Percentiles rank a stretch among this genome's conserved stretches.
Conservation (phyloP, 2,329 filamentous ascomycete species). For the Aspergillus persii region DNA sequence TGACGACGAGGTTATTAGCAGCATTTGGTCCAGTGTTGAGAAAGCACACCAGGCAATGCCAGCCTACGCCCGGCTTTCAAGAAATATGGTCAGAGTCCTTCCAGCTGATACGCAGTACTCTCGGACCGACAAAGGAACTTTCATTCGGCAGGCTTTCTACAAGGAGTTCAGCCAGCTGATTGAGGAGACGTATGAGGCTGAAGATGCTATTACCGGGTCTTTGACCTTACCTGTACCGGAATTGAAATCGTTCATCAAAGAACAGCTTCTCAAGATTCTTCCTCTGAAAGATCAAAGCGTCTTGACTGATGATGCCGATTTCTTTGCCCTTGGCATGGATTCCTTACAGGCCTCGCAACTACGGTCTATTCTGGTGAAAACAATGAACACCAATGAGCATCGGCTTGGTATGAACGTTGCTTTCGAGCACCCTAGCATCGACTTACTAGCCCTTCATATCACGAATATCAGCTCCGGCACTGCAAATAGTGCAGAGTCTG, state of each 20-base stretch:
- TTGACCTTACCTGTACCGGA: slow-evolving; percentile 24
- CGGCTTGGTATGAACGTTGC: slow-evolving; percentile 56
- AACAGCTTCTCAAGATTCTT: slow-evolving; percentile 28
- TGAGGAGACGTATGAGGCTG: slow-evolving; percentile 41
- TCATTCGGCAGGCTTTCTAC: slow-evolving; percentile 53
- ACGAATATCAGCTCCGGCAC: slow-evolving; percentile 40
- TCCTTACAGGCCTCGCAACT: slow-evolving; percentile 58
- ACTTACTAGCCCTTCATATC: slow-evolving; percentile 47
- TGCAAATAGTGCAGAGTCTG: slow-evolving; percentile 26
- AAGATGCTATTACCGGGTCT: slow-evolving; percentile 22
- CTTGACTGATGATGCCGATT: slow-evolving; percentile 49
- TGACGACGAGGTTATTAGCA: slow-evolving; percentile 47
- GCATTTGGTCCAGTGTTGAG: slow-evolving; percentile 52
- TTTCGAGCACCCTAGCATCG: slow-evolving; percentile 56
- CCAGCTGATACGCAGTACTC: slow-evolving; percentile 47
- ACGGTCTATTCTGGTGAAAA: slow-evolving; percentile 50
- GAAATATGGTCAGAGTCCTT: slow-evolving; percentile 54
- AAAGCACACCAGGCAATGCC: slow-evolving; percentile 51
- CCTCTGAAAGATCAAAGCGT: slow-evolving; percentile 15
- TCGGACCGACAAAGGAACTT: slow-evolving; percentile 56
- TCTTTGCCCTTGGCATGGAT: slow-evolving; percentile 59
- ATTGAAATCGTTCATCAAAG: slow-evolving; percentile 35
- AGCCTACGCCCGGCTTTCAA: slow-evolving; percentile 54
- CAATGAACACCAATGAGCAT: slow-evolving; percentile 50
- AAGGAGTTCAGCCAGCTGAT: slow-evolving; percentile 48